Evolutionary conservation across 768 basidiomycete genomes (phyloP).

Genomic region (Termitomyces sp.): DNA sequence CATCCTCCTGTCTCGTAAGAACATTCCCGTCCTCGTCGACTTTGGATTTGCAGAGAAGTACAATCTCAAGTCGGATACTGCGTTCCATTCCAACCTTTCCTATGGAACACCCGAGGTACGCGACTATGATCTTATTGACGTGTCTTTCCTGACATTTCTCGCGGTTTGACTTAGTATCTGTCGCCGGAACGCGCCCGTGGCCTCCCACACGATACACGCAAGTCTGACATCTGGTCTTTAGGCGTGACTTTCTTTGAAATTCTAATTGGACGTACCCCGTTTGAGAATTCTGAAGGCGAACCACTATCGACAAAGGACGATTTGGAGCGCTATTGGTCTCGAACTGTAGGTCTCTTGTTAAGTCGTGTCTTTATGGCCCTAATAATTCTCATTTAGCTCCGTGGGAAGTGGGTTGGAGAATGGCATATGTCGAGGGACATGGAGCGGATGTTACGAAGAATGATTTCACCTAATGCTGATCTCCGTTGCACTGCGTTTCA

Average conservation of each 20-base stretch:
- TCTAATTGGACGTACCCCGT: constrained; percentile 86
- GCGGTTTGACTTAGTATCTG: constrained; percentile 55
- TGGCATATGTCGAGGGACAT: constrained; percentile 63
- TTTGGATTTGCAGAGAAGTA: constrained; percentile 96
- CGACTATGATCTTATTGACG: background rate
- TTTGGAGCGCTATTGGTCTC: constrained; percentile 79
- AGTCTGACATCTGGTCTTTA: constrained; percentile 84
- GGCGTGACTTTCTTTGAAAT: constrained; percentile 94
- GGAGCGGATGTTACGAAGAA: constrained; percentile 66
- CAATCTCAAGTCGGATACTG: constrained; percentile 51
- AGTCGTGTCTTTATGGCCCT: background rate
- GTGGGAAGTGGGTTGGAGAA: constrained; percentile 82
- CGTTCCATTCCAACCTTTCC: constrained; percentile 77
- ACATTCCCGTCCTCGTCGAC: constrained; percentile 86
- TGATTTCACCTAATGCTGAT: constrained; percentile 82
- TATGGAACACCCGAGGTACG: constrained; percentile 89
- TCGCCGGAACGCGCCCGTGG: constrained; percentile 90
- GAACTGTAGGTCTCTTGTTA: constrained; percentile 48
- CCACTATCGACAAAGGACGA: constrained; percentile 75
- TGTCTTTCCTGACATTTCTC: constrained; percentile 1
- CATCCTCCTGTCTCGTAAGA: constrained; percentile 74
- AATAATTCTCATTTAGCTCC: constrained; percentile 35
- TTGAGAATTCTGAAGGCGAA: constrained; percentile 77
- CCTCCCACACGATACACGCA: constrained; percentile 86
- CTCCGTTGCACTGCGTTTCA: constrained; percentile 65